Evolutionary conservation across 169 alveolate genomes (phyloP), one percentile per base, ranked within the genome.

Genomic region (Plasmodium fragile): DNA sequence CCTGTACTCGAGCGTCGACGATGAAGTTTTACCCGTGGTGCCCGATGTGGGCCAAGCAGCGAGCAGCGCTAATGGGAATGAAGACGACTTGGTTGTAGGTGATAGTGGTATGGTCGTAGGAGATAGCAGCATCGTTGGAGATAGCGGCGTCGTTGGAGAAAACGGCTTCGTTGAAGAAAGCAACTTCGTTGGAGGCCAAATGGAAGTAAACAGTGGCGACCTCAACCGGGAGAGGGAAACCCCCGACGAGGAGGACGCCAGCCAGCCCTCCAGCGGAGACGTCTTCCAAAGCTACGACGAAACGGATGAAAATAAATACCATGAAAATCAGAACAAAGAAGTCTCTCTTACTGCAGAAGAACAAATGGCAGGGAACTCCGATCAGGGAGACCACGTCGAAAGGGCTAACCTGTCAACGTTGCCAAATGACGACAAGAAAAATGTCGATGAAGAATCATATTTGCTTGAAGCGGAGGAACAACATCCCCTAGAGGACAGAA

Each of bases 281-380:
- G 28, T 75, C 2, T 75, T 85, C 69, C 80, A 85, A 34, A 85
- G 84, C 69, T 85, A 52, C 22, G 84, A 75, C 28, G 93, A 85
- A 85, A 52, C 22, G 18, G 93, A 85, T 52, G 77, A 83, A 13
- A 72, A 72, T 16, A 36, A 5, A 10, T 5, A 11, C 18, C 18
- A 4, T 2, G 59, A 49, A 13, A 49, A 49, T 49, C 59, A 49
- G 59, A 11, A 16, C 22, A 49, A 49, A 22, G 59, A 49, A 2
- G 16, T 11, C 4, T 4, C 59, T 3, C 18, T 0, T 18, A 39
- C 2, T 16, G 75, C 18, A 22, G 75, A 65, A 65, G 75, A 7
- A n/a, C 18, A 65, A 65, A 22, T 1, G 16, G 75, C 6, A 65
- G 36, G 30, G 75, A 22, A 6, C 39, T 18, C 36, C 30, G n/a